Percentiles rank a stretch among this genome's conserved stretches.
These are phyloP conservation scores for Pascua guehoae DNA, from an alignment of 1,284 basidiomycete genomes.

Conservation along the genomic window DNA sequence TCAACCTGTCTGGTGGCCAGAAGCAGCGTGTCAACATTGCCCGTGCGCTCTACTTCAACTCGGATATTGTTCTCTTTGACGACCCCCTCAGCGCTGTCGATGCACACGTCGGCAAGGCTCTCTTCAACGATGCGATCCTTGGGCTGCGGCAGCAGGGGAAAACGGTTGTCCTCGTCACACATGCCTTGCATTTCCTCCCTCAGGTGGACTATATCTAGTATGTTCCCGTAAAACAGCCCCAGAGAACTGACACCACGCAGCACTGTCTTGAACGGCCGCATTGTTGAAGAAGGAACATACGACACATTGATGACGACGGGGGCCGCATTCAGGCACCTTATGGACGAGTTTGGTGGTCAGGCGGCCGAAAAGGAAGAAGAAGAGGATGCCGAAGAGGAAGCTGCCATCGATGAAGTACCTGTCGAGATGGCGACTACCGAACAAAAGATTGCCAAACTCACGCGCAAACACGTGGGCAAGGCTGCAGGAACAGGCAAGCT, in stretches of 20 bases:
- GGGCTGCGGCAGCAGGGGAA: slow-evolving; percentile 58
- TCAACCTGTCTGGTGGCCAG: slow-evolving; percentile 47
- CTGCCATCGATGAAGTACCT: slow-evolving; percentile 33
- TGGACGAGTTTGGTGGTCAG: slow-evolving; percentile 62
- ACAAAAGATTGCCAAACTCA: slow-evolving; percentile 16
- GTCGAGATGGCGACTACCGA: slow-evolving; percentile 10
- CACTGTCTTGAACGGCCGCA: slow-evolving; percentile 58
- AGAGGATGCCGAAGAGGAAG: slow-evolving; percentile 47
- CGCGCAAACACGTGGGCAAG: slow-evolving; percentile 44
- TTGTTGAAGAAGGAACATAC: slow-evolving; percentile 66
- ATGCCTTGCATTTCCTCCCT: slow-evolving; percentile 51
- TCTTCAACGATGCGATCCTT: slow-evolving; percentile 81
- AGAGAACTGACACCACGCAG: too few species aligned
- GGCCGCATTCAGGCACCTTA: slow-evolving; percentile 60
- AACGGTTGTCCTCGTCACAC: slow-evolving; percentile 67
- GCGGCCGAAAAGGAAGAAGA: slow-evolving; percentile 51
- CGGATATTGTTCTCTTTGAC: slow-evolving; percentile 80
- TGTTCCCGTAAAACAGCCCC: slow-evolving; percentile 31
- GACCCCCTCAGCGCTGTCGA: slow-evolving; percentile 75
- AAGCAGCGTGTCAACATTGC: slow-evolving; percentile 59
- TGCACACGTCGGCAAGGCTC: slow-evolving; percentile 77
- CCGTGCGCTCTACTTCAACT: slow-evolving; percentile 76
- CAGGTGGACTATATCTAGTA: slow-evolving; percentile 17
- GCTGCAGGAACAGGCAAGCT: slow-evolving; percentile 62
- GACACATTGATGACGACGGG: slow-evolving; percentile 55